Percentiles rank a stretch among this genome's conserved stretches.
These are phyloP conservation scores for Fusarium equiseti DNA, from an alignment of 2,329 filamentous ascomycete species.

Conservation along the genomic window DNA sequence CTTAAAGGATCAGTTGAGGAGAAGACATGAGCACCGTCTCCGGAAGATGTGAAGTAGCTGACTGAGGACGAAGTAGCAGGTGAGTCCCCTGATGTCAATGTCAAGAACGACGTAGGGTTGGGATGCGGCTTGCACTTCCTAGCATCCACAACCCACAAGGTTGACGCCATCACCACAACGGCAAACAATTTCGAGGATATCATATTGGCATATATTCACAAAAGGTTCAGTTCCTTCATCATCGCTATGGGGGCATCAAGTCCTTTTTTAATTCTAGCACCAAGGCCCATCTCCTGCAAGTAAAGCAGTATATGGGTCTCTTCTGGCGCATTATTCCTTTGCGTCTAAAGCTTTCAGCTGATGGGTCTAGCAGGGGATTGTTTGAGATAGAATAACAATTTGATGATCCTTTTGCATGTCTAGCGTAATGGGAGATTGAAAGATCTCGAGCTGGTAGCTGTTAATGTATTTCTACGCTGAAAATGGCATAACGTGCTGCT, in stretches of 20 bases:
- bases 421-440: background rate
- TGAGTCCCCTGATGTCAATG: background rate
- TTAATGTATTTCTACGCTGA: background rate
- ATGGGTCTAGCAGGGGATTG: background rate
- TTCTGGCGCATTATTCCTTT: background rate
- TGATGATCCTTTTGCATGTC: background rate
- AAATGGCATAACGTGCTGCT: background rate
- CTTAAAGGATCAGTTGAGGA: background rate
- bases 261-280: background rate
- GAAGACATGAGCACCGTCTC: background rate
- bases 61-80: background rate
- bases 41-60: background rate
- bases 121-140: slow-evolving; percentile 2
- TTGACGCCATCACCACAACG: background rate
- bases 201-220: background rate
- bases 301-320: background rate
- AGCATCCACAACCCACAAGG: slow-evolving; percentile 4
- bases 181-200: background rate
- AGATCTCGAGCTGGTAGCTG: background rate
- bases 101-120: background rate
- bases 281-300: background rate
- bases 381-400: too few species aligned
- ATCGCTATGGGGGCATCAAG: background rate
- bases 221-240: background rate
- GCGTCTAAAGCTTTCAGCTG: background rate